Percentiles rank a stretch among this genome's conserved stretches.
Conservation (phyloP, 805 yeast species). For the Lipomyces mesembrius region DNA sequence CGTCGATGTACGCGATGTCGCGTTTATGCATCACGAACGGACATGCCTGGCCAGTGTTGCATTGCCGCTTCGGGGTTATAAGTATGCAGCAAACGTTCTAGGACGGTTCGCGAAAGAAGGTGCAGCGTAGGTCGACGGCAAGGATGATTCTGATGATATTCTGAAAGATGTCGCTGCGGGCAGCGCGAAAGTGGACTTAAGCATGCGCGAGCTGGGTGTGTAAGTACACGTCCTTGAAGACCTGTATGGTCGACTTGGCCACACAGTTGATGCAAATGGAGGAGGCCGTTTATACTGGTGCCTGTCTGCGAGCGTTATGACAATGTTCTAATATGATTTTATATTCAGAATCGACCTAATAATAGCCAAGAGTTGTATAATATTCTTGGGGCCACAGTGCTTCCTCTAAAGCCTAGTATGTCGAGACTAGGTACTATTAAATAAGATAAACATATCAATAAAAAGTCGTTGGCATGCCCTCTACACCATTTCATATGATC, state of each 20-base stretch:
- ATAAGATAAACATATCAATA: neutral
- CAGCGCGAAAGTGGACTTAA: neutral
- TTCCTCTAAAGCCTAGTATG: neutral
- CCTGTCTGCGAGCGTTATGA: neutral
- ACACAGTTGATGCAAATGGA: neutral
- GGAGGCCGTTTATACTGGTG: neutral
- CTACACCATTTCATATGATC: neutral
- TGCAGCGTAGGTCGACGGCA: neutral
- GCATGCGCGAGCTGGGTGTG: neutral
- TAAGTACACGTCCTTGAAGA: neutral
- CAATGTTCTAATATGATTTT: no score
- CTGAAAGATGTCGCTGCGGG: no score
- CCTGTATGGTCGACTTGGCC: neutral
- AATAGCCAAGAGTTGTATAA: no score
- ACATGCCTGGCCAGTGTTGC: neutral
- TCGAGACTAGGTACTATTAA: no score
- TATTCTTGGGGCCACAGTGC: neutral
- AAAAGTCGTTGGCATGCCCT: neutral
- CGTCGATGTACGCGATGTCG: neutral
- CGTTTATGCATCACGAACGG: neutral
- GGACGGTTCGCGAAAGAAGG: neutral
- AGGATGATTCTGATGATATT: neutral
- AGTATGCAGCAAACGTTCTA: neutral
- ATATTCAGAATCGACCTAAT: neutral
- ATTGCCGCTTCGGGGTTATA: neutral